These are phyloP conservation scores for Umbelopsis sp. DNA, from an alignment of 192 early-diverging fungal genomes.

Conservation along the genomic window DNA sequence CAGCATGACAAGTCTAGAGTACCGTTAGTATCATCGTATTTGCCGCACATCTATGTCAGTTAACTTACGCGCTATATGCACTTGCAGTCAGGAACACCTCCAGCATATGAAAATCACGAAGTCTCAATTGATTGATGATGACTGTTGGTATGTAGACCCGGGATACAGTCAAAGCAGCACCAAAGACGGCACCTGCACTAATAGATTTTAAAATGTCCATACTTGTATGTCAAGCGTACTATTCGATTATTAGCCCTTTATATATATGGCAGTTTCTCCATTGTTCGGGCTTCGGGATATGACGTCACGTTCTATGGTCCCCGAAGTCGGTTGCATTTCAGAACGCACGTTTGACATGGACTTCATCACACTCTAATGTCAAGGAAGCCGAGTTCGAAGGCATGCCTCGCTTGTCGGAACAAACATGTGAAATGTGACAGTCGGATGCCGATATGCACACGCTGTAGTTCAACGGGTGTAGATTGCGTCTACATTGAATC, in stretches of 20 bases:
- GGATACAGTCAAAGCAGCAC: not conserved
- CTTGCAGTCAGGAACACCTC: slow-evolving; percentile 7
- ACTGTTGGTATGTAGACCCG: slow-evolving; percentile 4
- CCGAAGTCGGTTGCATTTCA: not conserved
- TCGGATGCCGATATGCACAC: not conserved
- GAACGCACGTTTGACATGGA: not conserved
- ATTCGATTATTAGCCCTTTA: not conserved
- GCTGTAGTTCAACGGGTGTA: not conserved
- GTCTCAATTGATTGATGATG: not conserved
- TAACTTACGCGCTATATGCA: slow-evolving; percentile 3
- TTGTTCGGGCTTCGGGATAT: not conserved
- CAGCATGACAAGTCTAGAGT: not conserved
- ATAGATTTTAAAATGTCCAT: not conserved
- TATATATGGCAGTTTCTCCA: not conserved
- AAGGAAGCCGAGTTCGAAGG: not conserved
- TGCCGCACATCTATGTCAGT: not conserved
- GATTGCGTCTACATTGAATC: not conserved
- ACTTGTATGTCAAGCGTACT: no score
- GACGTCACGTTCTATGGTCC: not conserved
- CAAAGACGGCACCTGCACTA: not conserved
- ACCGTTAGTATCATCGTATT: not conserved
- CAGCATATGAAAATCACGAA: not conserved
- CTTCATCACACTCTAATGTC: not conserved
- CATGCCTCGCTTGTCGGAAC: not conserved
- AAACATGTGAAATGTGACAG: slow-evolving; percentile 1